Conservation (phyloP, 1,139 yeast species). For the Saccharomycopsis hybrid region DNA sequence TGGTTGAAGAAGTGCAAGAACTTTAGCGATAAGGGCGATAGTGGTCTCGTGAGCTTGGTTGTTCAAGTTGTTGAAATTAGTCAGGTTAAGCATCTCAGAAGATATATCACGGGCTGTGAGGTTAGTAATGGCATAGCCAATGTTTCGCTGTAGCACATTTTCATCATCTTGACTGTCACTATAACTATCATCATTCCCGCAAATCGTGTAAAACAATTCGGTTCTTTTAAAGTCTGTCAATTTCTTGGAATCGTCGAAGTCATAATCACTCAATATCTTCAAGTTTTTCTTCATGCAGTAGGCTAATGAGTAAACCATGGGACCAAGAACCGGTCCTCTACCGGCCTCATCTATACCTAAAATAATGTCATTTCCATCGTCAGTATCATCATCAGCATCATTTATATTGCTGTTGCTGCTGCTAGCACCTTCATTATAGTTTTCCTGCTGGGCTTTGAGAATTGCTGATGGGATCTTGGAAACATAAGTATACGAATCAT, state of each 20-base stretch:
- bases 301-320: slow-evolving; percentile 93
- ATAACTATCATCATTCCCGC: slow-evolving; percentile 26
- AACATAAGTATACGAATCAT: slow-evolving; percentile 18
- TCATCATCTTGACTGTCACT: background rate
- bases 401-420: no score
- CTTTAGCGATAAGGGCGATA: slow-evolving; percentile 59
- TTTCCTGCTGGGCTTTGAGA: background rate
- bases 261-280: slow-evolving; percentile 45
- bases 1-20: slow-evolving; percentile 45
- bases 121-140: slow-evolving; percentile 86
- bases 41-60: slow-evolving; percentile 97
- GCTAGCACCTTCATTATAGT: no score
- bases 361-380: no score
- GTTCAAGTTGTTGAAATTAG: slow-evolving; percentile 53
- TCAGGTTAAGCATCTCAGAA: slow-evolving; percentile 75
- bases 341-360: slow-evolving; percentile 98
- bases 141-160: no score
- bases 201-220: slow-evolving; percentile 52
- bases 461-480: slow-evolving; percentile 18
- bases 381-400: no score
- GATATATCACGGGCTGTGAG: slow-evolving; percentile 86
- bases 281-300: slow-evolving; percentile 57
- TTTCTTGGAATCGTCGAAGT: slow-evolving; percentile 90
- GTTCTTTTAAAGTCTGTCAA: slow-evolving; percentile 68
- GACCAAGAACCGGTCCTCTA: slow-evolving; percentile 93